Conservation (phyloP, 2,329 filamentous ascomycete species). For the Phialophora macrospora region DNA sequence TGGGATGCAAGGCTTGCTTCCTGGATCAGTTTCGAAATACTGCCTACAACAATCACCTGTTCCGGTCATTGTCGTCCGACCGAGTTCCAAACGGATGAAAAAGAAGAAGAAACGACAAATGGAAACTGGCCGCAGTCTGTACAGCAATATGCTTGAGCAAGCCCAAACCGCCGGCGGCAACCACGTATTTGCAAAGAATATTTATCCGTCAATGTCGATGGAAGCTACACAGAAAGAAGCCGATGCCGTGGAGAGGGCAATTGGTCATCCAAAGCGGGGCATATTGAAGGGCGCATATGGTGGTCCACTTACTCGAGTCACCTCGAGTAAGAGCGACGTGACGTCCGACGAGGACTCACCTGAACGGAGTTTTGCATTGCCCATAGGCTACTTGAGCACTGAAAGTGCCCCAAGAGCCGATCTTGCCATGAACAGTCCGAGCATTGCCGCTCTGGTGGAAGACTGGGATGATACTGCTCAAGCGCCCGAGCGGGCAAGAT, state of each 20-base stretch:
- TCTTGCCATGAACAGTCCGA: constrained; percentile 38
- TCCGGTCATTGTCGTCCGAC: constrained; percentile 88
- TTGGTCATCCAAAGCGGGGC: constrained; percentile 47
- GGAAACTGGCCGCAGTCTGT: constrained; percentile 75
- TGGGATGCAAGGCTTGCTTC: constrained; percentile 82
- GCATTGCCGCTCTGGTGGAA: constrained; percentile 36
- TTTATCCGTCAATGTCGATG: constrained; percentile 28
- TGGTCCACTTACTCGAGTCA: constrained; percentile 34
- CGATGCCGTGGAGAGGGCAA: constrained; percentile 56
- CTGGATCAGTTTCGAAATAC: constrained; percentile 91
- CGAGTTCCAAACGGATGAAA: constrained; percentile 83
- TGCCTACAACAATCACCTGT: constrained; percentile 92
- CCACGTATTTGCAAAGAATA: constrained; percentile 55
- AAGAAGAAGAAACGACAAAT: constrained; percentile 84
- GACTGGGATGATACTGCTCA: constrained; percentile 28
- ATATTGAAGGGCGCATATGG: constrained; percentile 38
- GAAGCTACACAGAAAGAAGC: constrained; percentile 54
- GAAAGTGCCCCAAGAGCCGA: constrained; percentile 36
- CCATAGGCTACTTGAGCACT: constrained; percentile 38
- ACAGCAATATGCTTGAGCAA: constrained; percentile 75
- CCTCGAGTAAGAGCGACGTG: constrained; percentile 32
- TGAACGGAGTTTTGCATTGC: constrained; percentile 35
- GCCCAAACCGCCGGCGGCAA: constrained; percentile 58
- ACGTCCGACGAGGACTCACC: constrained; percentile 37
- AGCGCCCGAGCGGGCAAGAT: constrained; percentile 14